A percentile compares a stretch with the other conserved stretches of the same genome.
Evolutionary conservation across 2,329 filamentous ascomycete genomes (phyloP).

Genomic region (Venturia carpophila): DNA sequence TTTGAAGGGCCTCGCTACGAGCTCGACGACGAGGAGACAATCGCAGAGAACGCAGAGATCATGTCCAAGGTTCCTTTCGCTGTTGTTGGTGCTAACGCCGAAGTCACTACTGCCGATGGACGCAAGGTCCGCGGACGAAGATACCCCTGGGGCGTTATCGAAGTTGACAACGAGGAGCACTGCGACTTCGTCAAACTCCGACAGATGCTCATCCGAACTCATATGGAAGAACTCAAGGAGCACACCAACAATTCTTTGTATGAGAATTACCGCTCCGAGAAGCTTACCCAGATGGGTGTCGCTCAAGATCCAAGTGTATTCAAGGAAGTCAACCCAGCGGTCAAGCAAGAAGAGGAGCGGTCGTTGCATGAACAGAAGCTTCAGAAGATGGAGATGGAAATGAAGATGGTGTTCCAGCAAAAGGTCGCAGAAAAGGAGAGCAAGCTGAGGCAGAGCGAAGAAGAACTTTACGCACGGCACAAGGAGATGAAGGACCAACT

Average conservation of each 20-base stretch:
- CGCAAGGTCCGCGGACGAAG: conserved; percentile 92
- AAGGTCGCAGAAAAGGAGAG: conserved; percentile 99
- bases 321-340: conserved; percentile 99
- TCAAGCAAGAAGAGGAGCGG: conserved; percentile 99
- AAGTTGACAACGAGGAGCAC: conserved; percentile 99
- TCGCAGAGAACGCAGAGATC: conserved; percentile 99
- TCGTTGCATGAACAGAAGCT: conserved; percentile 98
- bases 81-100: conserved; percentile 91
- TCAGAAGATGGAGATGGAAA: conserved; percentile 99
- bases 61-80: conserved; percentile 99
- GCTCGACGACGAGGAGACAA: conserved; percentile 97
- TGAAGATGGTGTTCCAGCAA: conserved; percentile 99
- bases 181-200: conserved; percentile 99
- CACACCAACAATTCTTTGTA: conserved; percentile 98
- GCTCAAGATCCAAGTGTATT: conserved; percentile 98
- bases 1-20: conserved; percentile 98
- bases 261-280: conserved; percentile 99
- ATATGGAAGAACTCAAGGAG: conserved; percentile 99
- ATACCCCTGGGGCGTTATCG: conserved; percentile 97
- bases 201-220: conserved; percentile 98
- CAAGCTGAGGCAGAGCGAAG: conserved; percentile 98
- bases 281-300: conserved; percentile 97
- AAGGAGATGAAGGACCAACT: conserved; percentile 99
- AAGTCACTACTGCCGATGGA: conserved; percentile 84
- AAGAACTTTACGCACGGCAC: conserved; percentile 95